These are phyloP conservation scores for Narthecium ossifragum DNA, from an alignment of 106 monocot species.

Conservation along the genomic window DNA sequence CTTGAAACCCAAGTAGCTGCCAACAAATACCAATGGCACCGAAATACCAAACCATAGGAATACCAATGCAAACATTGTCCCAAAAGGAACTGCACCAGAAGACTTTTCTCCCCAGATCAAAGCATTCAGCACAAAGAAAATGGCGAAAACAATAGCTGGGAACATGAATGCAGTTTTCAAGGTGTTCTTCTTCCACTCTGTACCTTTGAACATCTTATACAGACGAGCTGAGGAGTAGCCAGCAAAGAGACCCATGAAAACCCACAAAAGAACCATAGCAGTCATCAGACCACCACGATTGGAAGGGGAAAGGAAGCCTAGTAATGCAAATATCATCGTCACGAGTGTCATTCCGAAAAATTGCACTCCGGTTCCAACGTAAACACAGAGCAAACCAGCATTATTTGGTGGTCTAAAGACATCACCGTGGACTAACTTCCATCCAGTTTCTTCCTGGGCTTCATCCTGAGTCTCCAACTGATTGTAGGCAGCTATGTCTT, in stretches of 20 bases:
- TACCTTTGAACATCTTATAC: conserved; percentile 16
- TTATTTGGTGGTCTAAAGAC: conserved; percentile 24
- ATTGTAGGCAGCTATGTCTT: conserved; percentile 30
- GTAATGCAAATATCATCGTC: conserved; percentile 17
- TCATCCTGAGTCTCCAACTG: conserved; percentile 32
- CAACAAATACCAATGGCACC: conserved; percentile 24
- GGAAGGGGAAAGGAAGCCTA: conserved; percentile 14
- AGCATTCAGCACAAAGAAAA: conserved; percentile 7
- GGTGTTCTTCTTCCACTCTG: conserved; percentile 16
- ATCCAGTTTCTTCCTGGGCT: conserved; percentile 33
- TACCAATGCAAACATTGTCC: conserved; percentile 41
- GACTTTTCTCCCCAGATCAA: conserved; percentile 14
- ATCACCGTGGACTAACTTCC: conserved; percentile 35
- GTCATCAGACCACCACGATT: conserved; percentile 17
- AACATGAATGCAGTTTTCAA: conserved; percentile 19
- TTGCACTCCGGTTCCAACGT: conserved; percentile 14
- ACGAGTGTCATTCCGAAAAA: conserved; percentile 13
- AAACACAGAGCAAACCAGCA: conserved; percentile 26
- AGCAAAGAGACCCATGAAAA: conserved; percentile 15
- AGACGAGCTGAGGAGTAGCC: conserved; percentile 13
- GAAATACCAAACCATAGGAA: conserved; percentile 43
- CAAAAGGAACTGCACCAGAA: conserved; percentile 43
- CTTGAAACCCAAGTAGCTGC: conserved; percentile 43
- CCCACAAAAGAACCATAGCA: conserved; percentile 20
- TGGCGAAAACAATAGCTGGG: conserved; percentile 10